Evolutionary conservation across 345 rosid genomes (phyloP).

Genomic region (Anacardium occidentale): DNA sequence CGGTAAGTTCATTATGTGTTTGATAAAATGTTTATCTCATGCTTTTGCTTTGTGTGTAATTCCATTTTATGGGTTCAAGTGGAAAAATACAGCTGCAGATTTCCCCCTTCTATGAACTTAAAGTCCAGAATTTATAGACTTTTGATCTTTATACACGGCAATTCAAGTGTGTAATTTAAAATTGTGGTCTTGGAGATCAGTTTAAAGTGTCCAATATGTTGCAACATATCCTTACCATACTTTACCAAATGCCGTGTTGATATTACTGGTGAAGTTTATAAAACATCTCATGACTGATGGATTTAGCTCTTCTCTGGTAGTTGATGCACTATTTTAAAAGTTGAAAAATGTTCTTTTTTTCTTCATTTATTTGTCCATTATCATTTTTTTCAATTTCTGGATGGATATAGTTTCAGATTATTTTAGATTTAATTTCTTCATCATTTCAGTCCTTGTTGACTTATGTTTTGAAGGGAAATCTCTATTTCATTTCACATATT

Average conservation of each 20-base stretch:
- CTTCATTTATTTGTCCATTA: neutral
- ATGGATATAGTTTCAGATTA: neutral
- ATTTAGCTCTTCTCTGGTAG: neutral
- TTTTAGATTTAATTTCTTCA: neutral
- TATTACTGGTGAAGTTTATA: neutral
- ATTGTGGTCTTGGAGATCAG: neutral
- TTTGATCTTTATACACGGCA: neutral
- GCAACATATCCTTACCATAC: neutral
- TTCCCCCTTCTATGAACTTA: no score
- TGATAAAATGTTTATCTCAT: conserved; percentile 31
- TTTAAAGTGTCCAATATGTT: neutral
- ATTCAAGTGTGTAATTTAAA: neutral
- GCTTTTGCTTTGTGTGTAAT: neutral
- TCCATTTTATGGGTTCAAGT: neutral
- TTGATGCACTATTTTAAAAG: neutral
- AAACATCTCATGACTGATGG: neutral
- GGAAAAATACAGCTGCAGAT: neutral
- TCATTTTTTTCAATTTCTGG: neutral
- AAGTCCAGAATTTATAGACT: neutral
- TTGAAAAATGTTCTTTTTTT: neutral
- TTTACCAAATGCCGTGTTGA: neutral
- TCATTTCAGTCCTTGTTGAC: neutral
- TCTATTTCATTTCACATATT: neutral
- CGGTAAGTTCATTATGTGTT: conserved; percentile 54
- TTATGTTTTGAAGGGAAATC: neutral